These are phyloP conservation scores for Aspergillus steynii DNA, from an alignment of 495 filamentous ascomycete species.

Conservation along the genomic window DNA sequence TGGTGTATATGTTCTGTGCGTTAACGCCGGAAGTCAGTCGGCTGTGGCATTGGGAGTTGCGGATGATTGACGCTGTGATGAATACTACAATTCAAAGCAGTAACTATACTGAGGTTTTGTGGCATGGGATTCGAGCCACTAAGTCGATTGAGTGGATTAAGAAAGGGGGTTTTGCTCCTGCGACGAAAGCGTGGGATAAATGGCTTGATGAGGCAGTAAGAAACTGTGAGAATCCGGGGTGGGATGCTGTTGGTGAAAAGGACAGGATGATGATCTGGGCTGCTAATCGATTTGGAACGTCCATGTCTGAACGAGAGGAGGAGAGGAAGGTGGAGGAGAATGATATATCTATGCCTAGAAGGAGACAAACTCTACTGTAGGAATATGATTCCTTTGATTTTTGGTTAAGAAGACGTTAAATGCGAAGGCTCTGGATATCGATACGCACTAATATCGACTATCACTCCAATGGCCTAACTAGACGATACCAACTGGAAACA, in stretches of 20 bases:
- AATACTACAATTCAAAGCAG: conserved; percentile 8
- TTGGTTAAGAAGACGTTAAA: too few relatives aligned
- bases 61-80: conserved; percentile 12
- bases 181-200: background rate
- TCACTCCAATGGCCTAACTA: too few relatives aligned
- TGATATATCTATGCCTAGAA: too few relatives aligned
- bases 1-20: conserved; percentile 55
- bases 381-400: too few relatives aligned
- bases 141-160: background rate
- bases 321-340: too few relatives aligned
- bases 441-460: too few relatives aligned
- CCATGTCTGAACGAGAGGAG: too few relatives aligned
- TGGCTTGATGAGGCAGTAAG: background rate
- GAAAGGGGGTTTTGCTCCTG: background rate
- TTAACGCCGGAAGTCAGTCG: conserved; percentile 36
- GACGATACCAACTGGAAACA: too few relatives aligned
- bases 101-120: conserved; percentile 55
- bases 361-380: too few relatives aligned
- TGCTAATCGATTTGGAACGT: too few relatives aligned
- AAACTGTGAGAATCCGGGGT: background rate
- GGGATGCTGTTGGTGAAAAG: background rate
- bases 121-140: conserved; percentile 57
- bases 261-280: too few relatives aligned
- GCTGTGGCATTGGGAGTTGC: conserved; percentile 51
- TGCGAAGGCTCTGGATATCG: too few relatives aligned